A percentile compares a stretch with the other conserved stretches of the same genome.
phyloP scores from a whole-genome alignment of 495 filamentous ascomycete species.

The Immersiella caudata region DNA sequence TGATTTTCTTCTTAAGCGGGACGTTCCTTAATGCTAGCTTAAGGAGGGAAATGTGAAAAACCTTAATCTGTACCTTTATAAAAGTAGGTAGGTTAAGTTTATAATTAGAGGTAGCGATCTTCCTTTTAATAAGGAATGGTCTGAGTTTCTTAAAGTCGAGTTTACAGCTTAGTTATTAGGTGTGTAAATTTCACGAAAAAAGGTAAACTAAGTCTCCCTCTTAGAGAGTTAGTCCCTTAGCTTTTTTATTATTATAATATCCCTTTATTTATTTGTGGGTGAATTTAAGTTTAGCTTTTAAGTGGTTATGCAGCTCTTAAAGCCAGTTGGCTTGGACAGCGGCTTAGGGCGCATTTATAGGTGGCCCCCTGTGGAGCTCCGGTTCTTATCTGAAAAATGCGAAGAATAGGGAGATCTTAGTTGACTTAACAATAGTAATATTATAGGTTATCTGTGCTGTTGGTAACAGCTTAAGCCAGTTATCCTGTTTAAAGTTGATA shows the following conservation, averaged over 20 bases:
- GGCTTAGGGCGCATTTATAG: not conserved
- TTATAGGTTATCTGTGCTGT: slow-evolving; percentile 21
- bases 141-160: not conserved
- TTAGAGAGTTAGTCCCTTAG: not conserved
- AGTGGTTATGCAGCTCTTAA: not conserved
- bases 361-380: not conserved
- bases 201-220: not conserved
- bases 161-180: not conserved
- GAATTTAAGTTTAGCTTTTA: not conserved
- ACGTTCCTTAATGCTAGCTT: not conserved
- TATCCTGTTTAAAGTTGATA: slow-evolving; percentile 20
- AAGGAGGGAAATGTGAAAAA: not conserved
- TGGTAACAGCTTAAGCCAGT: slow-evolving; percentile 18
- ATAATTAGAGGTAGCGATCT: not conserved
- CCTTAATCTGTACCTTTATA: slow-evolving; percentile 3
- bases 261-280: not conserved
- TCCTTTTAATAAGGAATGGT: not conserved
- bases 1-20: not conserved
- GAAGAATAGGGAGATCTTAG: not conserved
- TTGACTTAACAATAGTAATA: slow-evolving; percentile 7
- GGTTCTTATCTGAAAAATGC: not conserved
- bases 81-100: not conserved
- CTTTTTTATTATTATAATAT: not conserved
- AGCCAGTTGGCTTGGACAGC: not conserved
- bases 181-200: not conserved